Evolutionary conservation across 2,329 filamentous ascomycete genomes (phyloP), one percentile per base, ranked within the genome.

Genomic region (Fusarium algeriense): DNA sequence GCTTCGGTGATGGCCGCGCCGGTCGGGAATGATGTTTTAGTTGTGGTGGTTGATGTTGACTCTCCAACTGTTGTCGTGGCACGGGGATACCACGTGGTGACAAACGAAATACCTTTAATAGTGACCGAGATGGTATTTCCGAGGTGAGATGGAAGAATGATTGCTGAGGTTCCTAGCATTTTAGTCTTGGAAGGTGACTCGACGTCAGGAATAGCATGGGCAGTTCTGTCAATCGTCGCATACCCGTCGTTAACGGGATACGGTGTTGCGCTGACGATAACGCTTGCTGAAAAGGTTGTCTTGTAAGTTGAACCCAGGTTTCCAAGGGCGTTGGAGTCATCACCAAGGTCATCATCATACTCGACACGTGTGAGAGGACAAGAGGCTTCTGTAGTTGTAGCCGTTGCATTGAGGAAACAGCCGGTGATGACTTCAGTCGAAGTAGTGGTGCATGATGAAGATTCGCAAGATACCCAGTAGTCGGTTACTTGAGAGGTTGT

Each of bases 381-480:
- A 2, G 38, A 65, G 26, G 43, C 32, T 1, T 2, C 64, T 0
- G 61, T 67, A 2, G 55, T 67, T n/a, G 60, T 67, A 0, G 64
- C 64, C 7, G 61, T 67, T 13, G 61, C 64, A 9, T 49, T 65
- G 2, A 67, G 32, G 17, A 60, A 60, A 46, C 60, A 67, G 9
- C 54, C 61, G 0, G 64, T 67, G 28, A 67, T 60, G 30, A 67
- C 11, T 30, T 64, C 38, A 13, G 54, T 55, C 1, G 61, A 54
- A 4, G 61, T 67, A 0, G 64, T 67, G 0, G 55, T 65, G 28
- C 61, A 67, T 11, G 61, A 65, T 4, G 49, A 37, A 14, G 61
- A 54, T 3, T 56, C 17, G 28, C 61, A 67, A 8, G 49, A 67
- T 60, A 67, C 61, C 64, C 64, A 67, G 9, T 67, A 65, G 40